Base-by-base conservation (phyloP, 2,329 filamentous ascomycete genomes). In the Fonsecaea pedrosoi region DNA sequence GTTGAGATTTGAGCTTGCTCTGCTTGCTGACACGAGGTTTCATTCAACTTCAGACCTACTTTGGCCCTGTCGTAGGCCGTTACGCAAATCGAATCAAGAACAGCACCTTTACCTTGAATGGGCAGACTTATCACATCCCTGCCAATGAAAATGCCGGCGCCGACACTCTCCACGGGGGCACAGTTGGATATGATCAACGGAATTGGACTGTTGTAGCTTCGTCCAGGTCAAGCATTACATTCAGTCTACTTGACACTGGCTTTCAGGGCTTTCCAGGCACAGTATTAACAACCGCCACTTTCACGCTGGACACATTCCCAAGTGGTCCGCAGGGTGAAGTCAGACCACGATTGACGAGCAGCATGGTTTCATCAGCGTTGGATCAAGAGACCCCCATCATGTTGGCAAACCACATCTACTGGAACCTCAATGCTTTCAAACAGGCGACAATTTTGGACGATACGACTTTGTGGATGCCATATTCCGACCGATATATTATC, bases 81-180 rank as follows among this genome's bases (percentile, higher is more conserved):
- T 85, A 85, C 75, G 83, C 83, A 64, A 85, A 85, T 72, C 81
- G 83, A 45, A 85, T 85, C 75, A 85, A 82, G 77, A 86, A 86
- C 66, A 83, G 83, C 60, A 85, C 84, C 3, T 86, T 86, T 74
- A 78, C 78, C 25, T 77, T 86, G 64, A 81, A 84, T 61, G 81
- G 78, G 21, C 71, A 77, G 18, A 78, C 75, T 3, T 85, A 82
- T 68, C 76, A 85, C 34, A 79, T 85, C 37, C 79, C 82, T 0
- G 76, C 78, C 55, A 86, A 85, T 70, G 84, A 86, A 71, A 77
- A 85, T 54, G 76, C 72, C 42, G 83, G 83, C n/a, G 68, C 70
- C 12, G 79, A 86, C 72, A 84, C 84, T 21, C 79, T 86, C 15
- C 84, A 86, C 69, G 84, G 84, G 67, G 82, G 82, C 32, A 70